A percentile compares a stretch with the other conserved stretches of the same genome.
Conservation (phyloP, 2,329 filamentous ascomycete genomes). For the Apiospora rasikravindrae region DNA sequence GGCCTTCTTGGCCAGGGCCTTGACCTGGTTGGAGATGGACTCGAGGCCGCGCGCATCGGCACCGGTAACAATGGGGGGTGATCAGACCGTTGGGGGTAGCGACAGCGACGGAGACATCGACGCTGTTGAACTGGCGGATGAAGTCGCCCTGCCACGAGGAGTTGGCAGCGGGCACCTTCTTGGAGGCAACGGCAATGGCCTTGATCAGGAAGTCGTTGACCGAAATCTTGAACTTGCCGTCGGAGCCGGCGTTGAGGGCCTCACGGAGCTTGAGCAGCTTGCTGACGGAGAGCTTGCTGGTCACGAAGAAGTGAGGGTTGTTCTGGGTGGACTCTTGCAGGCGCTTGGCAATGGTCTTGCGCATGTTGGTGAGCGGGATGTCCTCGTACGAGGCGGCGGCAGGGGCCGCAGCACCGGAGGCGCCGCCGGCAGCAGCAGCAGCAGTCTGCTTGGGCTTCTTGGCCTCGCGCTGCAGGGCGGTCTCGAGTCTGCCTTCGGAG, state of each 20-base stretch:
- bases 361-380: constrained; percentile 86
- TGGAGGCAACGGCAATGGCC: constrained; percentile 84
- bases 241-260: constrained; percentile 85
- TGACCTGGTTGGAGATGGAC: constrained; percentile 86
- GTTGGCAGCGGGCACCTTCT: constrained; percentile 95
- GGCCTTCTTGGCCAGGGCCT: constrained; percentile 95
- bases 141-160: constrained; percentile 89
- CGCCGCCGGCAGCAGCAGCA: constrained; percentile 65
- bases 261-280: constrained; percentile 97
- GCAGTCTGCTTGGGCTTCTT: constrained; percentile 89
- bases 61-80: constrained; percentile 94
- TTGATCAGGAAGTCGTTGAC: constrained; percentile 99
- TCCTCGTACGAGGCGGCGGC: constrained; percentile 79
- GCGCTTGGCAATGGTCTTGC: constrained; percentile 94
- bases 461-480: constrained; percentile 81
- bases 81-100: constrained; percentile 93
- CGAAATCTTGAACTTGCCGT: constrained; percentile 98
- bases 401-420: constrained; percentile 54
- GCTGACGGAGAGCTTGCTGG: constrained; percentile 84
- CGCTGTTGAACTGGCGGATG: constrained; percentile 91
- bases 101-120: constrained; percentile 95
- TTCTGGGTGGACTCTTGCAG: constrained; percentile 87
- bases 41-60: constrained; percentile 87
- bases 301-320: constrained; percentile 99
- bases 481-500: constrained; percentile 78